These are phyloP conservation scores for Austroboletus rostrupii DNA, from an alignment of 1,284 basidiomycete species.

Conservation along the genomic window DNA sequence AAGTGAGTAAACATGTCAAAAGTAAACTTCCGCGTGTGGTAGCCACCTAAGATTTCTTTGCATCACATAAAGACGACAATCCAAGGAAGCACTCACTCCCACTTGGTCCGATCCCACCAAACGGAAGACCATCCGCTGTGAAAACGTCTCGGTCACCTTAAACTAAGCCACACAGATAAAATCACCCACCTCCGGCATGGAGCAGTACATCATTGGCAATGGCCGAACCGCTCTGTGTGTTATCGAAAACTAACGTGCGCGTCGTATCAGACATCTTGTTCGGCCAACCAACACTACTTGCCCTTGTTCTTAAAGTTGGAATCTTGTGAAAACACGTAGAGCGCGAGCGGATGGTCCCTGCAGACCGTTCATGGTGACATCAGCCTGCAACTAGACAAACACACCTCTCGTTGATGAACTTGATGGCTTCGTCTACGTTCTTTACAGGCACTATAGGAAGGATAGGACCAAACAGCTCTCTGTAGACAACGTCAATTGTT, in stretches of 20 bases:
- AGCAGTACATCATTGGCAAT: conserved; percentile 64
- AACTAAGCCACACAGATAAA: background rate
- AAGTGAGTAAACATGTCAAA: conserved; percentile 72
- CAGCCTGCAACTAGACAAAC: conserved; percentile 12
- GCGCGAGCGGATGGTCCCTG: conserved; percentile 71
- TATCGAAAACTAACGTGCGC: conserved; percentile 49
- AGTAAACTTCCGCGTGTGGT: conserved; percentile 57
- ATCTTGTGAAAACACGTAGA: conserved; percentile 74
- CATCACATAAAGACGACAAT: background rate
- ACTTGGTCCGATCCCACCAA: conserved; percentile 71
- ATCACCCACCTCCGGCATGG: conserved; percentile 39
- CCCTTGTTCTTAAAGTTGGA: conserved; percentile 59
- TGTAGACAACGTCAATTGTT: conserved; percentile 19
- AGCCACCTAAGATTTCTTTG: conserved; percentile 45
- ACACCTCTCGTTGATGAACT: conserved; percentile 60
- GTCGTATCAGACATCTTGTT: conserved; percentile 1
- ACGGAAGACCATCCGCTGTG: conserved; percentile 61
- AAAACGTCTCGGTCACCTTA: background rate
- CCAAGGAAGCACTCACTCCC: conserved; percentile 48
- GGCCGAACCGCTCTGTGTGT: conserved; percentile 64
- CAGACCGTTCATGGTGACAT: background rate
- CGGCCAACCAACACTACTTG: conserved; percentile 17
- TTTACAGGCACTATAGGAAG: conserved; percentile 80
- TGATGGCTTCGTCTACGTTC: conserved; percentile 67
- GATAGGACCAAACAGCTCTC: conserved; percentile 75